phyloP scores from a whole-genome alignment of 768 basidiomycete species.

The Chlorophyllum brunneum region DNA sequence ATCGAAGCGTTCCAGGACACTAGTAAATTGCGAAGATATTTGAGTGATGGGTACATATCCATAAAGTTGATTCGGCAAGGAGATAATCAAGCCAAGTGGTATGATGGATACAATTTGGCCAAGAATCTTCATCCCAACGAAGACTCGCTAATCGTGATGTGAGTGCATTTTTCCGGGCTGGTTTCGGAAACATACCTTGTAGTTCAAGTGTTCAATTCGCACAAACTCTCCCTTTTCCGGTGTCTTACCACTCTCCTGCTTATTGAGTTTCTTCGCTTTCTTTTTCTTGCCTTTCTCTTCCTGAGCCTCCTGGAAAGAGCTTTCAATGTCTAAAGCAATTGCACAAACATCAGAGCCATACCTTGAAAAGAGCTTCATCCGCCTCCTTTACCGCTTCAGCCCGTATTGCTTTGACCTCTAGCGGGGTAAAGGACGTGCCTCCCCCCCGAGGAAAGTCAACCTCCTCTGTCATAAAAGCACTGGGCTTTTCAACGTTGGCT shows the following conservation, averaged over 20 bases:
- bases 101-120: constrained; percentile 85
- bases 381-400: constrained; percentile 86
- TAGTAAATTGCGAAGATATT: constrained; percentile 76
- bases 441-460: constrained; percentile 96
- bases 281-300: constrained; percentile 38
- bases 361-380: constrained; percentile 73
- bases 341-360: constrained; percentile 24
- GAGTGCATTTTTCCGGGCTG: neutral
- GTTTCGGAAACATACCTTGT: constrained; percentile 57
- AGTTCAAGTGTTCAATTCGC: constrained; percentile 89
- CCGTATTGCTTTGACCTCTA: constrained; percentile 83
- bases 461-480: constrained; percentile 49
- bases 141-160: constrained; percentile 55
- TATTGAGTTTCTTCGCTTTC: constrained; percentile 44
- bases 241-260: constrained; percentile 34
- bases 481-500: constrained; percentile 20
- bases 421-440: constrained; percentile 81
- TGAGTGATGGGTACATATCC: constrained; percentile 95
- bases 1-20: constrained; percentile 61
- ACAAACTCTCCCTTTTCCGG: constrained; percentile 48
- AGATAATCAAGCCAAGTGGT: constrained; percentile 86
- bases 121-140: constrained; percentile 81
- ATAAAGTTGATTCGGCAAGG: constrained; percentile 92
- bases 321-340: constrained; percentile 3
- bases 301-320: constrained; percentile 20